Evolutionary conservation across 2,329 filamentous ascomycete genomes (phyloP), one percentile per base, ranked within the genome.

Genomic region (Sporothrix brasiliensis): DNA sequence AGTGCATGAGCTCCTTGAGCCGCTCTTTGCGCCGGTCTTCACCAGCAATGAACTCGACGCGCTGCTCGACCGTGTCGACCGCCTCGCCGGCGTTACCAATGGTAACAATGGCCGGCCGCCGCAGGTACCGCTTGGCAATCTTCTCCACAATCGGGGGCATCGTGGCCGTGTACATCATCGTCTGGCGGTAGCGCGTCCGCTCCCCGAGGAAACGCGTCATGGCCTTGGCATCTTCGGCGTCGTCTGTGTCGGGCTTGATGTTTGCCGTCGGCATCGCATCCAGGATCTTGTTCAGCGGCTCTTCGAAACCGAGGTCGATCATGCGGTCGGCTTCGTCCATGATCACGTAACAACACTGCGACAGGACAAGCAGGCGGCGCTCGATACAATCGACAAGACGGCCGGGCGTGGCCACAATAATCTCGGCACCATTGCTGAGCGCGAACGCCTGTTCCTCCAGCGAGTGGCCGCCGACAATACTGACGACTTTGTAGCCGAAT

Each of bases 101-200:
- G 0, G 92, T 97, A 52, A 97, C 93, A 67, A 94, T 95, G 24
- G 95, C 95, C 0, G 95, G 95, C 14, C 95, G 89, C 0, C 94
- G 91, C 19, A 98, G 88, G 78, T 99, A 99, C 79, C 97, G 97
- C 76, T 94, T 91, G n/a, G 95, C 95, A 74, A 99, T 98, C 73
- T 92, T 92, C 79, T 99, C 95, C 19, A 99, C 92, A 0, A 92
- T 88, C 0, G 92, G 83, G 1, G 95, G 94, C 95, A 99, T 99
- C 39, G 95, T 99, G 68, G 95, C 95, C 74, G 95, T 98, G 88
- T 98, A 99, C 95, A 99, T 99, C 95, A 99, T 99, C 0, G 95
- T 99, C 80, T 99, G 94, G 71, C 95, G 86, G 82, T 98, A 98
- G 27, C 91, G 87, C 76, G 93, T 91, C 74, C 89, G 88, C 21